phyloP scores from a whole-genome alignment of 1,284 basidiomycete species.

The Pyrrhoderma noxium region DNA sequence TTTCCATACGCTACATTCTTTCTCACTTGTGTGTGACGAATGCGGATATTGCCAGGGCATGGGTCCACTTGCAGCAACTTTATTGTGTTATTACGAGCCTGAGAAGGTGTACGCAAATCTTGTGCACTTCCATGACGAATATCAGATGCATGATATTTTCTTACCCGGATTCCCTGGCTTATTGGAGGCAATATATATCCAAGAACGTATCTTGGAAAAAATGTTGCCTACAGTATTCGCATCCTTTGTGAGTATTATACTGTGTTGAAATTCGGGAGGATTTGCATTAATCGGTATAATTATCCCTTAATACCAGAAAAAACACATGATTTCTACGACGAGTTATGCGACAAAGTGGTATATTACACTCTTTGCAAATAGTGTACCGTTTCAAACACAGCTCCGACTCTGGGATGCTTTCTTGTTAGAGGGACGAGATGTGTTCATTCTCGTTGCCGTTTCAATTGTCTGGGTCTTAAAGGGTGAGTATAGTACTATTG shows the following conservation, averaged over 20 bases:
- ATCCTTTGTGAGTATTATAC: slow-evolving; percentile 52
- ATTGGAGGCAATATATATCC: slow-evolving; percentile 89
- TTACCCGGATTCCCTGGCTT: slow-evolving; percentile 94
- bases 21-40: slow-evolving; percentile 76
- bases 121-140: slow-evolving; percentile 81
- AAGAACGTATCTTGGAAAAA: slow-evolving; percentile 78
- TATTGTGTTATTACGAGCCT: slow-evolving; percentile 90
- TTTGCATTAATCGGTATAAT: too few species aligned
- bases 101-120: slow-evolving; percentile 82
- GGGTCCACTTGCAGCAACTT: slow-evolving; percentile 93
- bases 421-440: slow-evolving; percentile 83
- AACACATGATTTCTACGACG: slow-evolving; percentile 85
- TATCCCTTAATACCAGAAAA: too few species aligned
- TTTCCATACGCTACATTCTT: slow-evolving; percentile 91
- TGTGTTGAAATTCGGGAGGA: too few species aligned
- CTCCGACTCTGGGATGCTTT: slow-evolving; percentile 93
- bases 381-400: slow-evolving; percentile 94
- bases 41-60: slow-evolving; percentile 99
- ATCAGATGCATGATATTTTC: slow-evolving; percentile 86
- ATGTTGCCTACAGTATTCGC: slow-evolving; percentile 86
- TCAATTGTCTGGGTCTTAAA: slow-evolving; percentile 87
- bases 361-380: slow-evolving; percentile 94
- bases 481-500: slow-evolving; percentile 45
- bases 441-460: slow-evolving; percentile 79
- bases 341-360: slow-evolving; percentile 99